A percentile compares a stretch with the other conserved stretches of the same genome.
These are phyloP conservation scores for Pseudohalonectria lignicola DNA, from an alignment of 2,329 filamentous ascomycete genomes.

Conservation along the genomic window DNA sequence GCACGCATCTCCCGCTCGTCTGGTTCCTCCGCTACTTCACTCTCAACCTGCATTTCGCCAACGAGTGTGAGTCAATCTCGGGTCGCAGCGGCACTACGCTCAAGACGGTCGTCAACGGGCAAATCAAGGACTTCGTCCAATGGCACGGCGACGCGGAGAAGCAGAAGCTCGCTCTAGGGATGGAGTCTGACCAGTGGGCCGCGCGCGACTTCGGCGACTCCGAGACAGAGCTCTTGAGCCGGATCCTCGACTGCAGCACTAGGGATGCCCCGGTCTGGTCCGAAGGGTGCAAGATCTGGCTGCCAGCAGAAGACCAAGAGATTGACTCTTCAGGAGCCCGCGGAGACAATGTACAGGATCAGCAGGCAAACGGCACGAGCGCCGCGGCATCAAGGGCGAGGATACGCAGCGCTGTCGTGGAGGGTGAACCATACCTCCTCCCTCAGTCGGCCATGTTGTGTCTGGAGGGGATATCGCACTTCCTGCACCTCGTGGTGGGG, in stretches of 20 bases:
- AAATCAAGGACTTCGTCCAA: constrained; percentile 72
- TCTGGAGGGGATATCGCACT: constrained; percentile 69
- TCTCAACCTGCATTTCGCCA: constrained; percentile 71
- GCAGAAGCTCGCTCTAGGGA: constrained; percentile 61
- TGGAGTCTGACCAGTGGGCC: constrained; percentile 74
- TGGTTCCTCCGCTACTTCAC: constrained; percentile 74
- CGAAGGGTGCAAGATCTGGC: constrained; percentile 47
- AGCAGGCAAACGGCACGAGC: not conserved
- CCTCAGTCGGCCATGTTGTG: constrained; percentile 75
- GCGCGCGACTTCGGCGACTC: constrained; percentile 62
- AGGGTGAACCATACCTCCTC: constrained; percentile 76
- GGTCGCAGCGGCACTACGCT: constrained; percentile 65
- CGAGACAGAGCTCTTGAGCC: constrained; percentile 47
- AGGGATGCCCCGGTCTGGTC: constrained; percentile 59
- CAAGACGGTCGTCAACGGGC: constrained; percentile 69
- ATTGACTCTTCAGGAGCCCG: constrained; percentile 17
- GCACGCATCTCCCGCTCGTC: constrained; percentile 52
- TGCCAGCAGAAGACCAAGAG: constrained; percentile 23
- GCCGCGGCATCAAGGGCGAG: constrained; percentile 43
- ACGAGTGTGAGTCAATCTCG: constrained; percentile 77
- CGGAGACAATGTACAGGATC: constrained; percentile 15
- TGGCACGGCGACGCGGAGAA: constrained; percentile 61
- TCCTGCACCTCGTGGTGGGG: constrained; percentile 70
- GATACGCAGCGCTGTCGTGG: constrained; percentile 62
- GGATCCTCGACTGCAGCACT: constrained; percentile 59